Conservation (phyloP, 2,329 filamentous ascomycete genomes). For the Colletotrichum chlorophyti region DNA sequence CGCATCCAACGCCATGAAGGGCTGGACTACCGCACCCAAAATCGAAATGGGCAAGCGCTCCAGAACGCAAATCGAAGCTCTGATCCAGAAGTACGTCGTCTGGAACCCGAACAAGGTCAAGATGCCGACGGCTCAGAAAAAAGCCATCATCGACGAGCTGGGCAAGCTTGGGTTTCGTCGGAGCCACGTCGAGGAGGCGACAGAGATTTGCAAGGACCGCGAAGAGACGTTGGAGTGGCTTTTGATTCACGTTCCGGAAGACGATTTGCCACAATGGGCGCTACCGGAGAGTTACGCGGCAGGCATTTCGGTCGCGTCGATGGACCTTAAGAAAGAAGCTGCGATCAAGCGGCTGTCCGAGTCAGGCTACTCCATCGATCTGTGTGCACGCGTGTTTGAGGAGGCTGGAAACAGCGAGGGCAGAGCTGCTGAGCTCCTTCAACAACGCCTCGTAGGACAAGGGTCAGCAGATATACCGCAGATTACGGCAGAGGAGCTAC, state of each 20-base stretch:
- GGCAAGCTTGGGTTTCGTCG: constrained; percentile 82
- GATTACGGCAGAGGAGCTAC: constrained; percentile 26
- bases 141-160: constrained; percentile 74
- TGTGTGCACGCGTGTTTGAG: constrained; percentile 81
- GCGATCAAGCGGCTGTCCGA: constrained; percentile 82
- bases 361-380: constrained; percentile 83
- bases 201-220: constrained; percentile 84
- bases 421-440: constrained; percentile 79
- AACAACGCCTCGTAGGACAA: constrained; percentile 49
- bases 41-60: constrained; percentile 91
- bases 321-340: constrained; percentile 80
- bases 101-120: constrained; percentile 86
- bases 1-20: constrained; percentile 63
- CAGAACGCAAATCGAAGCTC: constrained; percentile 77
- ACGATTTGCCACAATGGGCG: constrained; percentile 92
- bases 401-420: constrained; percentile 75
- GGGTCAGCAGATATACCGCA: background rate
- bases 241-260: constrained; percentile 94
- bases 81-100: constrained; percentile 78
- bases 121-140: constrained; percentile 65
- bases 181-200: constrained; percentile 89
- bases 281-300: constrained; percentile 91
- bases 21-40: constrained; percentile 86
- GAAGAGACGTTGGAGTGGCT: constrained; percentile 97
- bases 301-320: constrained; percentile 84